Base-by-base conservation (phyloP, 2,329 filamentous ascomycete species). In the Pseudocercospora cruenta region DNA sequence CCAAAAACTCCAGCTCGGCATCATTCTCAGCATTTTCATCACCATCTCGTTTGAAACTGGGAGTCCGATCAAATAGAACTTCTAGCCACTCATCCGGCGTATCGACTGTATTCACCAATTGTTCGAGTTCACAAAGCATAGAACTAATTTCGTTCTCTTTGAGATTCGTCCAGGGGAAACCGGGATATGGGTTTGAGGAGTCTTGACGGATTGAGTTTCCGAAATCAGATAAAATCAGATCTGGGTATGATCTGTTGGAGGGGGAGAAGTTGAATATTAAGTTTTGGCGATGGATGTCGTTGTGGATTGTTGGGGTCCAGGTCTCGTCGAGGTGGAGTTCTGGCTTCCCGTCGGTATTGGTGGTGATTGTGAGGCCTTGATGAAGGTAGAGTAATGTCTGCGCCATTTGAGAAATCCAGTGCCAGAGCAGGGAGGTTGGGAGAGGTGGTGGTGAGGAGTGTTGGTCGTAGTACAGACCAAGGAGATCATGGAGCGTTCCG, bases 1-100 rank as follows among this genome's bases (percentile, higher is more conserved):
- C 95, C 80, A 96, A 93, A 80, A 99, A 99, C 0, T 94, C 92
- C 68, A 95, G 85, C 85, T 96, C 97, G 75, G 93, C 93, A 81
- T 98, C 95, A 62, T 93, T 91, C 68, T 90, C 88, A 4, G 89
- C 87, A 71, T 96, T 92, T 53, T 91, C 91, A 10, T 21, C 14
- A 66, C 84, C 83, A 67, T 91, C 94, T 57, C 90, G 91, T 78
- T 9, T 0, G 4, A 58, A 58, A 7, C 16, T 22, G 1, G 24
- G 28, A 1, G 14, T n/a, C 4, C 8, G 26, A 3, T 33, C 22
- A 4, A 58, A 58, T 1, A 58, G 7, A 3, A 5, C 1, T 3
- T 4, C 21, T 0, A 53, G 21, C 1, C 12, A 2, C 2, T 53
- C 22, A 24, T 58, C 55, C 12, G n/a, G 16, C 16, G 3, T 8